phyloP scores from a whole-genome alignment of 306 rosid species.

The Cucurbita argyrosperma region DNA sequence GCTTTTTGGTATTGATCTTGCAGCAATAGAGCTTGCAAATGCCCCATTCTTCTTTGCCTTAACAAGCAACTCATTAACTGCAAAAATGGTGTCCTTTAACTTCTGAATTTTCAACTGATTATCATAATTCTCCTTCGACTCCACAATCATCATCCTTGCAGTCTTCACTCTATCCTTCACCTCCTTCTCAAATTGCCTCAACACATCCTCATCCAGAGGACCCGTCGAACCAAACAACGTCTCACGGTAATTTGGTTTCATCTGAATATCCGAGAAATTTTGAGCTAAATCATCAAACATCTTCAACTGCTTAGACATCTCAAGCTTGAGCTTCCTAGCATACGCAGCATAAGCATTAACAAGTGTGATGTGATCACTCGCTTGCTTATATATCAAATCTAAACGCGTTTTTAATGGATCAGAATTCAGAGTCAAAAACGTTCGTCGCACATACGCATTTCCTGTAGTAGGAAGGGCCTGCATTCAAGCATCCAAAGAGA shows the following conservation, averaged over 20 bases:
- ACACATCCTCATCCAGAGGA: conserved; percentile 69
- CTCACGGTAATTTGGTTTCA: conserved; percentile 40
- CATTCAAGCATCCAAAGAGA: not conserved
- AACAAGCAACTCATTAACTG: conserved; percentile 70
- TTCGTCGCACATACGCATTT: conserved; percentile 66
- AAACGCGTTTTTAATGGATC: conserved; percentile 74
- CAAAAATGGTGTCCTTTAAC: conserved; percentile 91
- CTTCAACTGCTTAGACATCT: conserved; percentile 71
- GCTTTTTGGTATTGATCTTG: conserved; percentile 82
- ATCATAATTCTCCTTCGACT: conserved; percentile 86
- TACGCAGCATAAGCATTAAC: conserved; percentile 95
- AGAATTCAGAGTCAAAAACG: conserved; percentile 87
- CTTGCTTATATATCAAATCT: conserved; percentile 88
- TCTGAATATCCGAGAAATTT: conserved; percentile 47
- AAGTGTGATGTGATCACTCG: conserved; percentile 77
- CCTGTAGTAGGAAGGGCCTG: conserved; percentile 80
- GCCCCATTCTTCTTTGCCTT: conserved; percentile 97
- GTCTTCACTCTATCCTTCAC: conserved; percentile 90
- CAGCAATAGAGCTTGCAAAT: conserved; percentile 75
- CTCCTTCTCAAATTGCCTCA: conserved; percentile 96
- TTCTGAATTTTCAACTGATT: conserved; percentile 93
- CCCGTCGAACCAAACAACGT: conserved; percentile 65
- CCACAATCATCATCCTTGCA: conserved; percentile 61
- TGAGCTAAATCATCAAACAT: conserved; percentile 79
- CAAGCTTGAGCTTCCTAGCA: conserved; percentile 99